A percentile compares a stretch with the other conserved stretches of the same genome.
phyloP scores from a whole-genome alignment of 2,329 filamentous ascomycete genomes.

The Thermothelomyces thermophilus region DNA sequence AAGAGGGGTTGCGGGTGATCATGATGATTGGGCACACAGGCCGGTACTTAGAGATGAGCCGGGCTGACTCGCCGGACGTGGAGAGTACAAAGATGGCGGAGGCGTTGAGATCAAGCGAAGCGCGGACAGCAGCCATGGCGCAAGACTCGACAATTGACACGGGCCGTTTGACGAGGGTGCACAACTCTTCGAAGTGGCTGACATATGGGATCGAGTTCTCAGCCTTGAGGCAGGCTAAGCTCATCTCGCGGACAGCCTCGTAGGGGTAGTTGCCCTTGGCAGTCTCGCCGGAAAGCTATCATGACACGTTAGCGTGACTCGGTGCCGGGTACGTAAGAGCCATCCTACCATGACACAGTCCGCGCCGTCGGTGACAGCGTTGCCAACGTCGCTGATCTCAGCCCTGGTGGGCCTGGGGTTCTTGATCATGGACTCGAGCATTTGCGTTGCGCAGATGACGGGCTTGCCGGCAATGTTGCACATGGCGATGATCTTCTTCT shows the following conservation, averaged over 20 bases:
- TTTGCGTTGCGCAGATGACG: slow-evolving; percentile 97
- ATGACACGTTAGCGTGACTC: slow-evolving; percentile 1
- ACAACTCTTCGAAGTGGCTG: slow-evolving; percentile 92
- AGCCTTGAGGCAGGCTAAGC: slow-evolving; percentile 91
- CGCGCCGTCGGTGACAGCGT: slow-evolving; percentile 93
- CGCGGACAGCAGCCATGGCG: slow-evolving; percentile 93
- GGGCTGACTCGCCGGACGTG: slow-evolving; percentile 90
- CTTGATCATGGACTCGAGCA: slow-evolving; percentile 99
- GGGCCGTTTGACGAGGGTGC: slow-evolving; percentile 73
- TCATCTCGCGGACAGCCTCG: slow-evolving; percentile 95
- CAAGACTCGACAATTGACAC: slow-evolving; percentile 87
- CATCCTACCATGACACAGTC: slow-evolving; percentile 81
- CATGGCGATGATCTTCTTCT: slow-evolving; percentile 99
- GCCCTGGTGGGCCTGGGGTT: slow-evolving; percentile 97
- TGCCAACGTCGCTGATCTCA: slow-evolving; percentile 97
- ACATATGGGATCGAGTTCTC: slow-evolving; percentile 98
- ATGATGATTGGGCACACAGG: slow-evolving; percentile 99
- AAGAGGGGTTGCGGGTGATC: slow-evolving; percentile 81
- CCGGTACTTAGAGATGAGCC: slow-evolving; percentile 95
- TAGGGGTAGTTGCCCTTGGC: slow-evolving; percentile 94
- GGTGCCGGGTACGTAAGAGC: neutral
- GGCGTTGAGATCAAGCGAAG: slow-evolving; percentile 91
- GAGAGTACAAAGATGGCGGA: slow-evolving; percentile 94
- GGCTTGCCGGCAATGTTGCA: slow-evolving; percentile 99
- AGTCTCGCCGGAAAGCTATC: slow-evolving; percentile 81